These are phyloP conservation scores for Micromonas commoda DNA, from an alignment of 139 green algal species.

Conservation along the genomic window DNA sequence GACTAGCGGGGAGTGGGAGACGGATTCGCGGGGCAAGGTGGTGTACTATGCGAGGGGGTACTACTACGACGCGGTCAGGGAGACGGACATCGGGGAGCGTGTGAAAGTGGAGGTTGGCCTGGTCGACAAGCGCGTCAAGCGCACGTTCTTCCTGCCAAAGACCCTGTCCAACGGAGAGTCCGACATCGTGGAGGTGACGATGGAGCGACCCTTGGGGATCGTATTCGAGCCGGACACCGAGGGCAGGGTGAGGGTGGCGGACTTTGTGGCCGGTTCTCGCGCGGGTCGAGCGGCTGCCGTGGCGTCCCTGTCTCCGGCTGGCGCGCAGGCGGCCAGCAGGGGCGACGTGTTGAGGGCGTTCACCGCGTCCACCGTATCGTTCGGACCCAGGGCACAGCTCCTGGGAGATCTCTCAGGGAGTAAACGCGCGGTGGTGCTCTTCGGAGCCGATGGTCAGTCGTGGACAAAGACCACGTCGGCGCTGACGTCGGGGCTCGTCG, in stretches of 20 bases:
- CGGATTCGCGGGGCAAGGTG: neutral
- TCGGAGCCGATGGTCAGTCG: neutral
- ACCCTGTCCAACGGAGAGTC: neutral
- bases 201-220: slow-evolving; percentile 5
- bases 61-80: neutral
- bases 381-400: neutral
- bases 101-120: neutral
- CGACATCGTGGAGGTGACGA: slow-evolving; percentile 7
- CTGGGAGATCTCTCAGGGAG: slow-evolving; percentile 1
- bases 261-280: neutral
- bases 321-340: neutral
- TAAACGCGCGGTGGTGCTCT: slow-evolving; percentile 1
- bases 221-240: slow-evolving; percentile 5
- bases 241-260: neutral
- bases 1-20: neutral
- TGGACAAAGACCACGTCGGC: neutral
- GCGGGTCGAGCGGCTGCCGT: neutral
- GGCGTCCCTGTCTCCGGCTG: neutral
- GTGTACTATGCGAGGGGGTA: neutral
- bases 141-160: neutral
- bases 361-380: slow-evolving; percentile 5
- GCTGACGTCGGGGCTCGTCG: neutral
- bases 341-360: slow-evolving; percentile 20
- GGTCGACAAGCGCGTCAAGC: neutral
- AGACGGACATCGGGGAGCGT: neutral